A percentile compares a stretch with the other conserved stretches of the same genome.
Conservation (phyloP, 768 basidiomycete genomes). For the Calocybe cyanea region DNA sequence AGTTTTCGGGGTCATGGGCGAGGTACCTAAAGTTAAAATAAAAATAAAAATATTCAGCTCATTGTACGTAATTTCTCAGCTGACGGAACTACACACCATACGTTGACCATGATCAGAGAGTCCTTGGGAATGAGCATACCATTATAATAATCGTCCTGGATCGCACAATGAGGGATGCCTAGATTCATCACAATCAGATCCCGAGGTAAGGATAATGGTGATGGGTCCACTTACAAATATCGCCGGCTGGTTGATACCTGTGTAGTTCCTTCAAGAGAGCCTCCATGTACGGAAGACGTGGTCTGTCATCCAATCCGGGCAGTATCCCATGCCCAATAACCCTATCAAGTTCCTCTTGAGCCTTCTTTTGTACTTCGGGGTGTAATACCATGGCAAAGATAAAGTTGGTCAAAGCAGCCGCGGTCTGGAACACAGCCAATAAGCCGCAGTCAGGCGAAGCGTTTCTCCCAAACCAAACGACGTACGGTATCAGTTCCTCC, state of each 20-base stretch:
- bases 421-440: slow-evolving; percentile 9
- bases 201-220: neutral
- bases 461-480: slow-evolving; percentile 1
- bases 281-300: slow-evolving; percentile 24
- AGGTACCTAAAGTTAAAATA: slow-evolving; percentile 16
- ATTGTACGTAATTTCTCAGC: neutral
- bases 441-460: neutral
- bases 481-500: slow-evolving; percentile 36
- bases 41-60: neutral
- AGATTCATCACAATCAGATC: neutral
- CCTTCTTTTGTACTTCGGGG: slow-evolving; percentile 25
- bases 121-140: slow-evolving; percentile 15
- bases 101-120: slow-evolving; percentile 11
- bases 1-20: slow-evolving; percentile 19
- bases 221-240: slow-evolving; percentile 21
- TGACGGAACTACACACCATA: slow-evolving; percentile 10
- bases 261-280: slow-evolving; percentile 27
- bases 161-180: slow-evolving; percentile 14
- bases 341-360: slow-evolving; percentile 30
- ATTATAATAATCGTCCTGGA: slow-evolving; percentile 12
- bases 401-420: slow-evolving; percentile 25
- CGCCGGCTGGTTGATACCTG: slow-evolving; percentile 25
- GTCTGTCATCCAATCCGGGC: slow-evolving; percentile 26
- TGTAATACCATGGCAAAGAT: slow-evolving; percentile 26
- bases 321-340: slow-evolving; percentile 26